Base-by-base conservation (phyloP, 331 rosid species). In the Arachis monticola region DNA sequence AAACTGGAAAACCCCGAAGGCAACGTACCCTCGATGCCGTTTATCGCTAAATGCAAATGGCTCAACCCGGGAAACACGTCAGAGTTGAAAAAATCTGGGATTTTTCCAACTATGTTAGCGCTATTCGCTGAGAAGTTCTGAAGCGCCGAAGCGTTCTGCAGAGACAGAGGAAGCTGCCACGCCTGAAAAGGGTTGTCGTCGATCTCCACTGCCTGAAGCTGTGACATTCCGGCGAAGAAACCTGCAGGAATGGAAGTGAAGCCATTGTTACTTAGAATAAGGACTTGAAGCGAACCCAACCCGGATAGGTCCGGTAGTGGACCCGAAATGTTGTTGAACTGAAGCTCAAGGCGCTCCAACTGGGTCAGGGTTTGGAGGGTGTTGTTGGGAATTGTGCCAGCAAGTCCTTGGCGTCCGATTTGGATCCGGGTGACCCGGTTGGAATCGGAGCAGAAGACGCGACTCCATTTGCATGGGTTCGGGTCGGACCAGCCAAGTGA, bases 351-450 rank as follows among this genome's bases (percentile, higher is more conserved):
- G 22, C 78, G 85, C 72, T 88, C 70, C 2, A 88, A 41, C 14
- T 69, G 64, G 3, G 91, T 78, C 3, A 88, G 77, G n/a, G 64
- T 83, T 8, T 47, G 75, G 5, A 88, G 85, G 8, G 53, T 8
- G 53, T 10, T 48, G 10, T 5, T 82, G 0, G 91, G 87, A 2
- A 88, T 82, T 32, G 82, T 82, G 44, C 93, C 93, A 38, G 52
- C 77, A 38, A 88, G 89, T 51, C 60, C 74, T 14, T 66, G 85
- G 4, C 84, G 91, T 0, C 91, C 93, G 81, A 88, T 80, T 86
- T 88, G 93, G 79, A 88, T 84, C 81, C 89, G 85, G 14, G 85
- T 86, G 5, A 88, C 82, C 64, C 93, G 83, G 22, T 73, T 80
- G 7, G 58, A 79, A 0, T 6, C 70, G 13, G 90, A 81, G 79